Base-by-base conservation (phyloP, 805 yeast genomes). In the Kluyveromyces starmeri region DNA sequence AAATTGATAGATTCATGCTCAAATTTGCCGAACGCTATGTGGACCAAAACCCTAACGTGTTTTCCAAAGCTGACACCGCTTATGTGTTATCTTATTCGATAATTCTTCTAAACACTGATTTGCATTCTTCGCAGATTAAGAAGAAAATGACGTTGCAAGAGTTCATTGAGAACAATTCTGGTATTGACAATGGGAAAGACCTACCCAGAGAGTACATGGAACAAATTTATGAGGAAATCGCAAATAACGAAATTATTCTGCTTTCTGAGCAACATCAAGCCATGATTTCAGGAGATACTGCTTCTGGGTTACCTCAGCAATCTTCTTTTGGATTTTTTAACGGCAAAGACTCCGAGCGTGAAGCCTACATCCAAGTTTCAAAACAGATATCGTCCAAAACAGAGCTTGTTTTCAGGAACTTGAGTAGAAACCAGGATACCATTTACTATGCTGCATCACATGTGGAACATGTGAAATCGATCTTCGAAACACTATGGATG, bases 401-500 rank as follows among this genome's bases (percentile, higher is more conserved):
- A 0, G 96, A 88, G 52, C 75, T 79, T 50, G 70, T 83, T 24
- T 84, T 89, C 47, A 76, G 78, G 42, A 71, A 69, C 31, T 59
- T 84, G 42, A 78, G 81, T 29, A 70, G 64, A 43, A 48, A 65
- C 27, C 69, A 67, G 38, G 62, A 64, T 20, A 61, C 59, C 13
- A 68, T 73, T 1, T 88, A 78, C 52, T 83, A 84, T 56, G 74
- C 78, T 13, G 96, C 96, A 0, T 73, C 86, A 2, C 89, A 83
- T 50, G 73, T 83, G 11, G 94, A 85, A 46, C 96, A 89, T 53
- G 95, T 89, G 11, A 80, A 73, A 53, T 88, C 96, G 1, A 83
- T 94, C 52, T 89, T 92, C 61, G 96, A 89, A 48, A 84, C 84
- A 12, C 64, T 83, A 28, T 92, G 99, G 99, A 88, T 94, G 96